phyloP scores from a whole-genome alignment of 768 basidiomycete species.

The Amanita pseudoporphyria region DNA sequence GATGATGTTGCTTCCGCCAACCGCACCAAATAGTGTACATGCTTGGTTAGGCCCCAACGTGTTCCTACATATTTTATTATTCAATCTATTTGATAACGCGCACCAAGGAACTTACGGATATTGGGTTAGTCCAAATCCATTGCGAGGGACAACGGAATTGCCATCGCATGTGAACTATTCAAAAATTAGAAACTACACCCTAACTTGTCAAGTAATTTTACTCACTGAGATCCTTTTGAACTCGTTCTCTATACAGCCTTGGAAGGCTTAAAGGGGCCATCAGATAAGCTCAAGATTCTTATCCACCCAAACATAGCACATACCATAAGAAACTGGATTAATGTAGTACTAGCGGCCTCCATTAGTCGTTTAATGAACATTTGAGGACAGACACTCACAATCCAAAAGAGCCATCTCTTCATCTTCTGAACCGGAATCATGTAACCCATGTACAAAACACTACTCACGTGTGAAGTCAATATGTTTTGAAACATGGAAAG shows the following conservation, averaged over 20 bases:
- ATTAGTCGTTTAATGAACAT: conserved; percentile 8
- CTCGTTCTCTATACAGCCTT: conserved; percentile 79
- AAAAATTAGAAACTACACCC: neutral
- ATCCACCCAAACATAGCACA: conserved; percentile 9
- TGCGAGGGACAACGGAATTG: conserved; percentile 53
- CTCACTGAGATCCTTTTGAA: conserved; percentile 59
- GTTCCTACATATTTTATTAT: conserved; percentile 25
- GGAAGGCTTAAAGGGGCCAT: conserved; percentile 41
- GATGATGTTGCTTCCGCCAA: conserved; percentile 44
- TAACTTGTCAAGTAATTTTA: conserved; percentile 8
- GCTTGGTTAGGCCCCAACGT: conserved; percentile 58
- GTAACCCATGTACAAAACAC: conserved; percentile 61
- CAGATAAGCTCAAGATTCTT: neutral
- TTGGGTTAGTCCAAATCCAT: conserved; percentile 40
- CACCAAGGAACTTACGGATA: conserved; percentile 45
- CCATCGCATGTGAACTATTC: conserved; percentile 56
- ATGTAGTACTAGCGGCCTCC: conserved; percentile 52
- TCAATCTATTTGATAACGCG: neutral
- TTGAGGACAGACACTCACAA: conserved; percentile 32
- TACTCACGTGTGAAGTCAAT: conserved; percentile 8
- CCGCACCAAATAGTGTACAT: conserved; percentile 67
- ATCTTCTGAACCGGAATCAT: conserved; percentile 57
- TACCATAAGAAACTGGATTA: conserved; percentile 69
- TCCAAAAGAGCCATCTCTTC: conserved; percentile 84
- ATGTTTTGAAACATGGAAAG: neutral